A percentile compares a stretch with the other conserved stretches of the same genome.
These are phyloP conservation scores for Sicyos edulis DNA, from an alignment of 306 rosid species.

Conservation along the genomic window DNA sequence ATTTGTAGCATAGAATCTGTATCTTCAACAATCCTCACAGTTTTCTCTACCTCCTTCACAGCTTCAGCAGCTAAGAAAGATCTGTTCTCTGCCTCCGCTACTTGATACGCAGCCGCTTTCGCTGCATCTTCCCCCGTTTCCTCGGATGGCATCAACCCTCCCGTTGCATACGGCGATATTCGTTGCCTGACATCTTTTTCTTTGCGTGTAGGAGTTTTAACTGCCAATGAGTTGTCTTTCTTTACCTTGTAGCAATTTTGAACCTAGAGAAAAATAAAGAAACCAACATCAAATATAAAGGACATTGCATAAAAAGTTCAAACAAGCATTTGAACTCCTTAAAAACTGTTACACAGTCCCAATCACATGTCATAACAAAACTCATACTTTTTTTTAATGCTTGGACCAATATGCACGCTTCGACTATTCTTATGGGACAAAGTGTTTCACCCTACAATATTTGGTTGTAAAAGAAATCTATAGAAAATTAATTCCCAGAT, in stretches of 20 bases:
- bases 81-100: slow-evolving; percentile 70
- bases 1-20: slow-evolving; percentile 48
- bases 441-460: too few relatives aligned
- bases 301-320: background rate
- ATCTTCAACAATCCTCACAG: slow-evolving; percentile 48
- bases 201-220: slow-evolving; percentile 31
- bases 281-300: background rate
- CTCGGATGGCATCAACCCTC: slow-evolving; percentile 18
- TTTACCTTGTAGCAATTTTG: slow-evolving; percentile 52
- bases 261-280: slow-evolving; percentile 30
- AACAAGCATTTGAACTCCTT: background rate
- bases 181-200: slow-evolving; percentile 36
- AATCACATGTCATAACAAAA: background rate
- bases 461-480: too few relatives aligned
- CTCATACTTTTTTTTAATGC: too few relatives aligned
- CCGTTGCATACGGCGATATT: slow-evolving; percentile 25
- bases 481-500: too few relatives aligned
- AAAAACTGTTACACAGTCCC: background rate
- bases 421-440: too few relatives aligned
- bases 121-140: slow-evolving; percentile 46
- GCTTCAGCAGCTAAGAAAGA: slow-evolving; percentile 64
- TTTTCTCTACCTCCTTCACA: slow-evolving; percentile 50
- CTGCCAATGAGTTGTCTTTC: slow-evolving; percentile 28
- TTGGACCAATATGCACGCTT: too few relatives aligned
- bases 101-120: slow-evolving; percentile 46